These are phyloP conservation scores for Wickerhamiella kurtzmanii DNA, from an alignment of 805 yeast species.

Conservation along the genomic window DNA sequence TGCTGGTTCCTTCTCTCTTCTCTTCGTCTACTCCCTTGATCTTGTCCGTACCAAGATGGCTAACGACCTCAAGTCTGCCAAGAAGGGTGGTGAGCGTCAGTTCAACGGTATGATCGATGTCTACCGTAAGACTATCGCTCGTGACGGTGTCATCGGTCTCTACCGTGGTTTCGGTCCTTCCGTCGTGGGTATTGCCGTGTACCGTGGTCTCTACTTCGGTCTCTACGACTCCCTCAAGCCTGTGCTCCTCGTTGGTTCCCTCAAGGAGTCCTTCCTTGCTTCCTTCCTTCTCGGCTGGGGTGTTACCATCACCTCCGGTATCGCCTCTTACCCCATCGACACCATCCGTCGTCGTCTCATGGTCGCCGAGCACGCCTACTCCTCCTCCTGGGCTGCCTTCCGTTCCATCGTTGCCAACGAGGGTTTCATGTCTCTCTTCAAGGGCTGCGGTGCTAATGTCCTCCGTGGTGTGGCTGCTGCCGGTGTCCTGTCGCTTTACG, in stretches of 20 bases:
- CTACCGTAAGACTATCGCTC: constrained; percentile 80
- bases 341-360: constrained; percentile 98
- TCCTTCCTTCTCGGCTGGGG: constrained; percentile 90
- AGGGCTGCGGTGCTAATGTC: constrained; percentile 98
- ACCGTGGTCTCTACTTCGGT: constrained; percentile 98
- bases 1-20: constrained; percentile 85
- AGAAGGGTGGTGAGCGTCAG: constrained; percentile 67
- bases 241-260: constrained; percentile 73
- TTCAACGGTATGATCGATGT: constrained; percentile 91
- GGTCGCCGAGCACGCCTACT: constrained; percentile 95
- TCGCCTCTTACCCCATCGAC: constrained; percentile 95
- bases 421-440: constrained; percentile 81
- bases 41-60: constrained; percentile 96
- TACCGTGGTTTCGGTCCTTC: constrained; percentile 98
- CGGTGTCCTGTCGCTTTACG: constrained; percentile 93
- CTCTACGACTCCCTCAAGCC: constrained; percentile 90
- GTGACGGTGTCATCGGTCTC: constrained; percentile 92
- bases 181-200: constrained; percentile 86
- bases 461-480: constrained; percentile 99
- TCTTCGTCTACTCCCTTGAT: constrained; percentile 87
- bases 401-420: constrained; percentile 78
- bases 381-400: constrained; percentile 87
- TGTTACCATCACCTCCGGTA: constrained; percentile 92
- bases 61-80: constrained; percentile 75
- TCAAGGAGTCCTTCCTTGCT: constrained; percentile 82